Evolutionary conservation across 371 early-diverging fungal species (phyloP), one percentile per base, ranked within the genome.

Genomic region (Circinella umbellata): DNA sequence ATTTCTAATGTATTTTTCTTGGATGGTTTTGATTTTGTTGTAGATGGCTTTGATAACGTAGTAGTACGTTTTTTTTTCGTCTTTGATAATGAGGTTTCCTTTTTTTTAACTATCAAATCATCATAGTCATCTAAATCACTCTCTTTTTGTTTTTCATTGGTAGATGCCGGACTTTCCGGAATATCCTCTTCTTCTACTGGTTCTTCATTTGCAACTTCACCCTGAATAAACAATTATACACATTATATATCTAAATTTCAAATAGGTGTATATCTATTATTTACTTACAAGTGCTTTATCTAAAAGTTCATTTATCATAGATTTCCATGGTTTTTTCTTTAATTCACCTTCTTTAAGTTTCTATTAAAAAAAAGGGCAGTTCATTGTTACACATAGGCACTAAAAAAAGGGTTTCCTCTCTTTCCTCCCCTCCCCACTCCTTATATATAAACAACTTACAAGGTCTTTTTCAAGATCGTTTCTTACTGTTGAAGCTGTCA

Each of bases 281-380:
- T 10, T n/a, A 60, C 69, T 20, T 59, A 74, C 73, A 64, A 77
- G 62, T 5, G 59, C 61, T 17, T 68, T 18, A 34, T 83, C 80
- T 53, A 83, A 76, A 47, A 73, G 36, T 10, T 35, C 20, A 13
- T 67, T 74, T 8, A 80, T 38, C 8, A 61, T 64, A 14, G 42
- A 69, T 49, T 80, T 80, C 69, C 69, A 77, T 20, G 79, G 77
- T 17, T 71, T 42, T 73, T 72, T 20, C 55, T 67, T 46, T 71
- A 75, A 9, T 78, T 53, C n/a, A 51, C 64, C 78, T 79, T 61
- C 49, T 35, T 46, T 7, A 5, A 61, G 37, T 3, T 8, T 37
- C 66, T 36, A n/a, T 17, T 42, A 18, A 47, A 2, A 37, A 0
- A 20, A 42, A 46, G n/a, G n/a, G n/a, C n/a, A n/a, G 59, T 42